A percentile compares a stretch with the other conserved stretches of the same genome.
These are phyloP conservation scores for Cladorrhinum samala DNA, from an alignment of 495 filamentous ascomycete species.

Conservation along the genomic window DNA sequence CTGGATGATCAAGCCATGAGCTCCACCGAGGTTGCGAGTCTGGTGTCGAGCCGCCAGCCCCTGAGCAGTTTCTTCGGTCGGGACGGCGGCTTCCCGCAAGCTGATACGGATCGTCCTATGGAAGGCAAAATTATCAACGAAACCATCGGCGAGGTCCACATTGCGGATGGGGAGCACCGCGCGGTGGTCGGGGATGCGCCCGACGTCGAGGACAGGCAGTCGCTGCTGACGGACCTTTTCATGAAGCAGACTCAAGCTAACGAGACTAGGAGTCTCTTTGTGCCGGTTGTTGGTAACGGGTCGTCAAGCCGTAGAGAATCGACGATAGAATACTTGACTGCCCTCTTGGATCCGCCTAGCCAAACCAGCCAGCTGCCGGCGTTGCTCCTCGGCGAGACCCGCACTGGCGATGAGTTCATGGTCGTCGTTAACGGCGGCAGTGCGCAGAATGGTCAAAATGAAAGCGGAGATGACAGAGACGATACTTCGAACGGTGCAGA, in stretches of 20 bases:
- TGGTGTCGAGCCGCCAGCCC: slow-evolving; percentile 69
- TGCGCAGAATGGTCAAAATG: slow-evolving; percentile 10
- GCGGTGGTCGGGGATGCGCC: slow-evolving; percentile 35
- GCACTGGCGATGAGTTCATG: slow-evolving; percentile 25
- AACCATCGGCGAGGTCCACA: slow-evolving; percentile 54
- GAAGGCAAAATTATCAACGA: slow-evolving; percentile 57
- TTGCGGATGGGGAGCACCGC: slow-evolving; percentile 44
- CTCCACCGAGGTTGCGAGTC: slow-evolving; percentile 61
- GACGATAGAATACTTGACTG: slow-evolving; percentile 32
- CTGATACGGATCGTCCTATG: slow-evolving; percentile 50
- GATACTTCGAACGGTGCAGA: slow-evolving; percentile 3
- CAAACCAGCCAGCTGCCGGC: slow-evolving; percentile 32
- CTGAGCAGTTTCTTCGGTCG: slow-evolving; percentile 66
- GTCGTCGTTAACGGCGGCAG: slow-evolving; percentile 18
- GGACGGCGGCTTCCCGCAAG: slow-evolving; percentile 54
- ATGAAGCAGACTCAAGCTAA: slow-evolving; percentile 19
- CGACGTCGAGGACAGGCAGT: slow-evolving; percentile 36
- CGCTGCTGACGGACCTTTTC: slow-evolving; percentile 37
- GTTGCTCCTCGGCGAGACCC: slow-evolving; percentile 30
- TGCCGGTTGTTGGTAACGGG: slow-evolving; percentile 9
- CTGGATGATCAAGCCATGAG: slow-evolving; percentile 76
- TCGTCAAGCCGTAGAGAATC: background rate
- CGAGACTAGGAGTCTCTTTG: slow-evolving; percentile 34
- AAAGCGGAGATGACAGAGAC: background rate
- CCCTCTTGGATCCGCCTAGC: slow-evolving; percentile 37